phyloP scores from a whole-genome alignment of 257 asterid species.

The Oldenlandia corymbosa region DNA sequence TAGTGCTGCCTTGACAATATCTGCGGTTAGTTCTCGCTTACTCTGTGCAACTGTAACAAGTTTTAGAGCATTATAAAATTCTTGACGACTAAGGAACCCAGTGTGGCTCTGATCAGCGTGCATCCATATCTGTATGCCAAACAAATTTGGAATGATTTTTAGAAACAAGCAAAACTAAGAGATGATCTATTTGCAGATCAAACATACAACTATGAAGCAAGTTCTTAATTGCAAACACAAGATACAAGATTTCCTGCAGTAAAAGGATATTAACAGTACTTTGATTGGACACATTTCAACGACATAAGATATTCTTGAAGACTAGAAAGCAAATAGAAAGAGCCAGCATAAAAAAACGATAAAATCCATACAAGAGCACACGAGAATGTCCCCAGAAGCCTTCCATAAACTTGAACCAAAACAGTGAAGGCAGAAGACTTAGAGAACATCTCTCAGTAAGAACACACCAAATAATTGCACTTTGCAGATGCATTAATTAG shows the following conservation, averaged over 20 bases:
- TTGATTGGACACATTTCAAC: not conserved
- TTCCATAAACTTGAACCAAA: not conserved
- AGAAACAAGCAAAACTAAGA: not conserved
- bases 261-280: not conserved
- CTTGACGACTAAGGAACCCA: constrained; percentile 77
- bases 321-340: not conserved
- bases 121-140: constrained; percentile 79
- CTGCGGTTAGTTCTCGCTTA: constrained; percentile 86
- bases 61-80: constrained; percentile 89
- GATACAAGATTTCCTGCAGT: not conserved
- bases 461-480: not conserved
- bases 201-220: no score
- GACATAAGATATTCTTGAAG: not conserved
- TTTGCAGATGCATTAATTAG: not conserved
- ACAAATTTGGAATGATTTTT: not conserved
- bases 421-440: not conserved
- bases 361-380: not conserved
- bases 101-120: constrained; percentile 67
- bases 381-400: not conserved
- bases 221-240: no score
- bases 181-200: no score
- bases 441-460: not conserved
- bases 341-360: not conserved
- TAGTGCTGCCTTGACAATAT: constrained; percentile 87
- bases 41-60: constrained; percentile 97